phyloP scores from a whole-genome alignment of 2,329 filamentous ascomycete species.

The Albifimbria verrucaria region DNA sequence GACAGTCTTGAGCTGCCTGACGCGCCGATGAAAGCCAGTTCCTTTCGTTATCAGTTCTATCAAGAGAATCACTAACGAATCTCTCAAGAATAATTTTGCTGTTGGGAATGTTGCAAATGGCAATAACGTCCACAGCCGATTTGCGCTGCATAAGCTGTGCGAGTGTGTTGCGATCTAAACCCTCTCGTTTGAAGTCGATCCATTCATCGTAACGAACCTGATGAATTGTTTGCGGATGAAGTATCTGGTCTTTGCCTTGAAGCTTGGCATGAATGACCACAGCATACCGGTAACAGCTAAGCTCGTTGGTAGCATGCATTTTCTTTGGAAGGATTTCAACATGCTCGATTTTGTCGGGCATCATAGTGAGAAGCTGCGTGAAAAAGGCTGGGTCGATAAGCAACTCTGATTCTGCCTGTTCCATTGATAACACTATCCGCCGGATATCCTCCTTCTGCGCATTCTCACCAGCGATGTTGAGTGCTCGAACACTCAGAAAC shows the following conservation, averaged over 20 bases:
- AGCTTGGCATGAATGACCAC: conserved; percentile 12
- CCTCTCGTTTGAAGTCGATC: conserved; percentile 8
- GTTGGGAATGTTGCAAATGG: conserved; percentile 16
- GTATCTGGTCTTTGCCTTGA: background rate
- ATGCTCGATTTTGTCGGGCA: conserved; percentile 11
- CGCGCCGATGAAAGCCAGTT: conserved; percentile 5
- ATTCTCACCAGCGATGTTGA: background rate
- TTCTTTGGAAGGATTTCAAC: conserved; percentile 19
- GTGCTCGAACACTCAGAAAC: conserved; percentile 7
- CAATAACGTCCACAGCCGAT: background rate
- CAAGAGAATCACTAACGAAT: conserved; percentile 12
- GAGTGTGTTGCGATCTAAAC: conserved; percentile 3
- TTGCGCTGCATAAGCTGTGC: conserved; percentile 3
- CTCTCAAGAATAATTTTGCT: conserved; percentile 25
- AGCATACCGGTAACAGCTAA: conserved; percentile 17
- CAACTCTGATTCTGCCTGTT: conserved; percentile 13
- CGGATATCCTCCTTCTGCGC: conserved; percentile 8
- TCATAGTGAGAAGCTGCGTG: conserved; percentile 6
- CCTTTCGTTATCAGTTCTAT: background rate
- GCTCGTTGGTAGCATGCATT: conserved; percentile 19
- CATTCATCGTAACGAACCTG: conserved; percentile 2
- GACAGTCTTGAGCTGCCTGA: background rate
- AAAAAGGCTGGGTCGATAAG: conserved; percentile 20
- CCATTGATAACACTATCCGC: conserved; percentile 9
- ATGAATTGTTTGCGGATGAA: conserved; percentile 1